Evolutionary conservation across 345 rosid species (phyloP), one percentile per base, ranked within the genome.

Genomic region (Erodium maritimum): DNA sequence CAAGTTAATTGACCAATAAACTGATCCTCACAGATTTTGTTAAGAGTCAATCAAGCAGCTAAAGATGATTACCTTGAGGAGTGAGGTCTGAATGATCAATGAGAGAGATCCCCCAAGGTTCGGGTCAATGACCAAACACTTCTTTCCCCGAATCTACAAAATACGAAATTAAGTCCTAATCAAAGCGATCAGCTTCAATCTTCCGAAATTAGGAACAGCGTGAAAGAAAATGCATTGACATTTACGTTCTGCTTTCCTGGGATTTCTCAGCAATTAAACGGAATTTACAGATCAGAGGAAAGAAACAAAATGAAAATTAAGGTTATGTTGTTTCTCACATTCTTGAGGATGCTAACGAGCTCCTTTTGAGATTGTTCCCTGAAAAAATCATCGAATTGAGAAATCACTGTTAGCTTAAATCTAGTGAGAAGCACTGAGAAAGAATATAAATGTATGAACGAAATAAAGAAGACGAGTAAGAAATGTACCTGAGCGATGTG

Each of bases 341-440:
- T 90, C 69, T 80, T 85, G n/a, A 93, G 91, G 67, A 85, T 78
- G 79, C 77, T 83, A 17, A 86, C 64, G 22, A 89, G 97, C 71
- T 93, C 97, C 67, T 71, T 82, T 76, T 85, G 91, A 55, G 95
- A 85, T 74, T 85, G 91, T 19, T 93, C 99, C 80, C 99, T 89
- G 80, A 11, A 42, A 10, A 42, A 10, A 2, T 7, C 17, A 42
- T 11, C n/a, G n/a, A 29, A 29, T 5, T 29, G 37, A 29, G 37
- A 29, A 29, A 29, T 29, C 37, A 42, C 3, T 7, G 12, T 42
- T 42, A 42, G 48, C 48, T 42, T 42, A 46, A 5, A 57, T 21
- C 1, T 20, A 9, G 19, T 23, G 52, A 57, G 33, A 55, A 64
- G 6, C 9, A 10, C 1, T 22, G 54, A 42, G 14, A 19, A 8